Percentiles rank a stretch among this genome's conserved stretches.
Conservation (phyloP, 2,329 filamentous ascomycete genomes). For the Dactylellina drechsleri region DNA sequence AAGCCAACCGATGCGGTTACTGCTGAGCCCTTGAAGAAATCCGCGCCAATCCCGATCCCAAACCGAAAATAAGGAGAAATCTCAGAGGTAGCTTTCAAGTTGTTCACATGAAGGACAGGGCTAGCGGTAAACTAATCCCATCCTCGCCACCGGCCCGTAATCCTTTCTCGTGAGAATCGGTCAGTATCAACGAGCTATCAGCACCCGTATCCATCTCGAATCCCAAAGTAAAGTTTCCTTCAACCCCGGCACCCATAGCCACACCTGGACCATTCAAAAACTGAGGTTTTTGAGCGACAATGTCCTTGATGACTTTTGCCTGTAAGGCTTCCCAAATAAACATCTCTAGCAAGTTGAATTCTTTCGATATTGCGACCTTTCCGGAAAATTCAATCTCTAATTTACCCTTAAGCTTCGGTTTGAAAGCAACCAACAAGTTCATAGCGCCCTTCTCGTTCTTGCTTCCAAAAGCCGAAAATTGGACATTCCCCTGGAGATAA, state of each 20-base stretch:
- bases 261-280: constrained; percentile 34
- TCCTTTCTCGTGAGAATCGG: neutral
- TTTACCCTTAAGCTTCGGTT: constrained; percentile 23
- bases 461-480: constrained; percentile 13
- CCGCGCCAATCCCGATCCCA: constrained; percentile 23
- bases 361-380: constrained; percentile 5
- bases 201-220: constrained; percentile 15
- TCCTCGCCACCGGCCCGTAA: neutral
- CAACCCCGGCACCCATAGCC: neutral
- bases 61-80: constrained; percentile 30
- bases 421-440: constrained; percentile 13
- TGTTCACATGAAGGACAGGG: constrained; percentile 2
- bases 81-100: constrained; percentile 6
- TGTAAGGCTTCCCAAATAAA: neutral
- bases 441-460: constrained; percentile 6
- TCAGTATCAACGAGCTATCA: neutral
- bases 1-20: constrained; percentile 15
- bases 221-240: constrained; percentile 31
- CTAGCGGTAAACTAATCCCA: constrained; percentile 3
- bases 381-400: constrained; percentile 12
- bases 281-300: constrained; percentile 16
- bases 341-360: constrained; percentile 16
- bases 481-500: constrained; percentile 18
- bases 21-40: constrained; percentile 16
- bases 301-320: constrained; percentile 6